A percentile compares a stretch with the other conserved stretches of the same genome.
Evolutionary conservation across 768 basidiomycete species (phyloP).

Genomic region (Pisolithus albus): DNA sequence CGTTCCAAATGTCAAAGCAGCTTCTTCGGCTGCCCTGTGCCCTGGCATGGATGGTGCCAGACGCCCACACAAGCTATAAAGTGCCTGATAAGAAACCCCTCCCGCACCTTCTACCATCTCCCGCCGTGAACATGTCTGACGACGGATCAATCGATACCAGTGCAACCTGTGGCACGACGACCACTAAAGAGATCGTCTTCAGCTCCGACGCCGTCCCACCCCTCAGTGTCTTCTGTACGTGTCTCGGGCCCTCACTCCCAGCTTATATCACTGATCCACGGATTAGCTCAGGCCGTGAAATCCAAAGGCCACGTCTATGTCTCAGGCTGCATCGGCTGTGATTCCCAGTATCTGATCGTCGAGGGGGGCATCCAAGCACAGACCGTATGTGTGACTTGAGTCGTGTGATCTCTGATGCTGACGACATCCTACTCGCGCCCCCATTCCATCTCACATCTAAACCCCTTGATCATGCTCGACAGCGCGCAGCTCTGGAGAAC

Average conservation of each 20-base stretch:
- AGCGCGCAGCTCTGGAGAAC: slow-evolving; percentile 36
- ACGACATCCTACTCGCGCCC: not conserved
- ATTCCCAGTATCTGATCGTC: slow-evolving; percentile 25
- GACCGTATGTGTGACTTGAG: slow-evolving; percentile 23
- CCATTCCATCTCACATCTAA: no score
- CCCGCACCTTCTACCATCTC: no score
- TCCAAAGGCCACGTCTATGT: slow-evolving; percentile 32
- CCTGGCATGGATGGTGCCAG: no score
- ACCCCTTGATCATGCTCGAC: not conserved
- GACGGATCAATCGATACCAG: no score
- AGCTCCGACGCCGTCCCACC: slow-evolving; percentile 24
- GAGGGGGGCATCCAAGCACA: slow-evolving; percentile 33
- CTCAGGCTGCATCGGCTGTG: slow-evolving; percentile 35
- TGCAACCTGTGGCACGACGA: not conserved
- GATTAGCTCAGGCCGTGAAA: slow-evolving; percentile 31
- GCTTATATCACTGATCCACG: not conserved
- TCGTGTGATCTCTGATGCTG: not conserved
- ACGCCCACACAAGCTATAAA: no score
- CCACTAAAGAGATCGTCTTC: slow-evolving; percentile 22
- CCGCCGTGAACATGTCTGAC: no score
- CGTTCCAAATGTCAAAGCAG: no score
- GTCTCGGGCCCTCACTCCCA: no score
- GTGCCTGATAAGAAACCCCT: no score
- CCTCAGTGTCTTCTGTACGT: slow-evolving; percentile 30
- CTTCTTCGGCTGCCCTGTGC: no score